Conservation (phyloP, 352 stramenopile species). For the Globisporangium cystogenes region DNA sequence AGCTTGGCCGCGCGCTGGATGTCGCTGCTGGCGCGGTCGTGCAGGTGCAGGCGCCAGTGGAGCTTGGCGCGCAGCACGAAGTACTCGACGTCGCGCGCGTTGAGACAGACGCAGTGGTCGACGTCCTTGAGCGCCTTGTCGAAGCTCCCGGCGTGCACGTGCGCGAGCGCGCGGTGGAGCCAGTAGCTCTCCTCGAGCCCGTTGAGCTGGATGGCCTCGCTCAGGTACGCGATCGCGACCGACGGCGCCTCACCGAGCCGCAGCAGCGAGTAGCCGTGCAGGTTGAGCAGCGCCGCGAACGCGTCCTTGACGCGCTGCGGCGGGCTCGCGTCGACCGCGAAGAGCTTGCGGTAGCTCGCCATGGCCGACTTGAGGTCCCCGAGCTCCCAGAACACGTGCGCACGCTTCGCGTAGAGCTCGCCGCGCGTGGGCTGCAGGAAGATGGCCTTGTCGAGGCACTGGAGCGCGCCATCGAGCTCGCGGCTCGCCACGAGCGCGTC, state of each 20-base stretch:
- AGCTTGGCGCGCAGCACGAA: constrained; percentile 79
- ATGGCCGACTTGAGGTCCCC: constrained; percentile 79
- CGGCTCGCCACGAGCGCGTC: constrained; percentile 21
- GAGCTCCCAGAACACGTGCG: constrained; percentile 64
- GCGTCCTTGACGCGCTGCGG: constrained; percentile 70
- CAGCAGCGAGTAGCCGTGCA: constrained; percentile 70
- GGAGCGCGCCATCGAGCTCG: constrained; percentile 43
- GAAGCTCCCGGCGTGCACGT: constrained; percentile 52
- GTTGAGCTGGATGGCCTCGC: constrained; percentile 71
- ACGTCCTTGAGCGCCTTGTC: constrained; percentile 75
- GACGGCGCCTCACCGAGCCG: constrained; percentile 39
- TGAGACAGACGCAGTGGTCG: constrained; percentile 78
- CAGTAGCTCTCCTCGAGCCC: constrained; percentile 66
- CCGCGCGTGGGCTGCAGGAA: constrained; percentile 55
- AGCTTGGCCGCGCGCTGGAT: constrained; percentile 54
- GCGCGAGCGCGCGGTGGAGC: constrained; percentile 66
- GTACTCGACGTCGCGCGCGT: constrained; percentile 72
- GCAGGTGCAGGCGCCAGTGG: constrained; percentile 72
- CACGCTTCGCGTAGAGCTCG: constrained; percentile 55
- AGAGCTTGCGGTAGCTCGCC: constrained; percentile 72
- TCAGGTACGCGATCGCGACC: constrained; percentile 63
- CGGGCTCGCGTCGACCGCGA: constrained; percentile 47
- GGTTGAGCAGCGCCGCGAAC: constrained; percentile 64
- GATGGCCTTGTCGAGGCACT: constrained; percentile 68
- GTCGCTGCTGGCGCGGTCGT: constrained; percentile 65